These are phyloP conservation scores for Phialophora expanda DNA, from an alignment of 2,329 filamentous ascomycete genomes.

Conservation along the genomic window DNA sequence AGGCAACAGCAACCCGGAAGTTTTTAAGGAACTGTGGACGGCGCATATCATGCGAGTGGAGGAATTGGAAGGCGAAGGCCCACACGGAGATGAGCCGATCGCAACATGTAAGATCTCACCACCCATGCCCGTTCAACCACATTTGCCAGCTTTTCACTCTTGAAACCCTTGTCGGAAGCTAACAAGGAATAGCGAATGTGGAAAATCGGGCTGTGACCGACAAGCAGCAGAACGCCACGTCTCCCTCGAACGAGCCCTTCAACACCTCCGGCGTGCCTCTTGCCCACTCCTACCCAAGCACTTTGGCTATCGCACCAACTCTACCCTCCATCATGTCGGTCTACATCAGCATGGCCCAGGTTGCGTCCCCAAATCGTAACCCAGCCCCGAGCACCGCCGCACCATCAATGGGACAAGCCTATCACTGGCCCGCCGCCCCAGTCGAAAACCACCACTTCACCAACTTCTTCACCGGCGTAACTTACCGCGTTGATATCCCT, in stretches of 20 bases:
- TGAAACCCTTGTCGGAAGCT: neutral
- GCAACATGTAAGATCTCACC: neutral
- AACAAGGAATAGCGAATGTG: neutral
- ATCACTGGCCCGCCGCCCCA: constrained; percentile 34
- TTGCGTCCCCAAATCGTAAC: neutral
- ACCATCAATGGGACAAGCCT: constrained; percentile 11
- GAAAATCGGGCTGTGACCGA: neutral
- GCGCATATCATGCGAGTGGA: constrained; percentile 28
- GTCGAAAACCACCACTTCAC: constrained; percentile 15
- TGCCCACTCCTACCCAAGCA: constrained; percentile 3
- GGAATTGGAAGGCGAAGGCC: constrained; percentile 22
- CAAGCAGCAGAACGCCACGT: neutral
- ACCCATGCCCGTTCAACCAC: neutral
- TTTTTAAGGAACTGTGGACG: constrained; percentile 28
- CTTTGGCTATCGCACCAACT: constrained; percentile 14
- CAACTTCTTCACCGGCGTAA: constrained; percentile 27
- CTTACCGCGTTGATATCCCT: constrained; percentile 20
- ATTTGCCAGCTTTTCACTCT: neutral
- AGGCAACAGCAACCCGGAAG: constrained; percentile 19
- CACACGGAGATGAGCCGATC: neutral
- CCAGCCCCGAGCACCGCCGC: constrained; percentile 5
- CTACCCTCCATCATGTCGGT: constrained; percentile 28
- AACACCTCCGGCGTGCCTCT: constrained; percentile 16
- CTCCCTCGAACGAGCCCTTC: constrained; percentile 26
- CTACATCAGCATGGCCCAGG: constrained; percentile 22